These are phyloP conservation scores for Immersiella caudata DNA, from an alignment of 495 filamentous ascomycete species.

Conservation along the genomic window DNA sequence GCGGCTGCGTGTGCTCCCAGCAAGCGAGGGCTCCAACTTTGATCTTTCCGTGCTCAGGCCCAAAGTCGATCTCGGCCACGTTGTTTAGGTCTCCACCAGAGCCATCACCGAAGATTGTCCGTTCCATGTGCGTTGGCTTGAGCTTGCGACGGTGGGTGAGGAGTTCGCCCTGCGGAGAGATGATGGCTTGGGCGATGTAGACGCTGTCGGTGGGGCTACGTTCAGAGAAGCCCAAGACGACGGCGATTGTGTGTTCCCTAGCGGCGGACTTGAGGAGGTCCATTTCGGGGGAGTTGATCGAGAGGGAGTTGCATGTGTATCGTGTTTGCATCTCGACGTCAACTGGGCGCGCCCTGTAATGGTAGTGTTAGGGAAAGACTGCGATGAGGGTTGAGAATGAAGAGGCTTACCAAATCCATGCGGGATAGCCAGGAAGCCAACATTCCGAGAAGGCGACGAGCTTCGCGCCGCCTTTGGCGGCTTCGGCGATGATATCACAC, in stretches of 20 bases:
- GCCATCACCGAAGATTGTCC: conserved; percentile 62
- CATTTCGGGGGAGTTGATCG: conserved; percentile 52
- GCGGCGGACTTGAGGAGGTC: conserved; percentile 45
- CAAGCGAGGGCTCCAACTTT: conserved; percentile 55
- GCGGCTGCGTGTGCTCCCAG: conserved; percentile 64
- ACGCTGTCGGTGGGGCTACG: conserved; percentile 45
- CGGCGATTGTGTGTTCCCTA: conserved; percentile 47
- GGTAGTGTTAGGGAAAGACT: neutral
- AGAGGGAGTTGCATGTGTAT: conserved; percentile 47
- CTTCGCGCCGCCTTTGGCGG: conserved; percentile 51
- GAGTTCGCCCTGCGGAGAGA: conserved; percentile 50
- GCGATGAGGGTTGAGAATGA: neutral
- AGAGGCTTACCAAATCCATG: conserved; percentile 58
- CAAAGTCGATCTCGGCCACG: conserved; percentile 48
- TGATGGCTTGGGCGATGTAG: conserved; percentile 61
- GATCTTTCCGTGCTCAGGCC: conserved; percentile 37
- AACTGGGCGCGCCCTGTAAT: conserved; percentile 18
- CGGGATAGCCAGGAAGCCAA: conserved; percentile 61
- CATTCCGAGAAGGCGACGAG: conserved; percentile 60
- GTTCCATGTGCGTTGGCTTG: conserved; percentile 66
- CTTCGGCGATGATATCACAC: conserved; percentile 54
- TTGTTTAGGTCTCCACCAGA: conserved; percentile 42
- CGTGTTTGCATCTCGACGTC: conserved; percentile 23
- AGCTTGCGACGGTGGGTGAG: conserved; percentile 55
- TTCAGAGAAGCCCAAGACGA: conserved; percentile 60